A percentile compares a stretch with the other conserved stretches of the same genome.
These are phyloP conservation scores for Rosa multiflora DNA, from an alignment of 306 rosid genomes.

Conservation along the genomic window DNA sequence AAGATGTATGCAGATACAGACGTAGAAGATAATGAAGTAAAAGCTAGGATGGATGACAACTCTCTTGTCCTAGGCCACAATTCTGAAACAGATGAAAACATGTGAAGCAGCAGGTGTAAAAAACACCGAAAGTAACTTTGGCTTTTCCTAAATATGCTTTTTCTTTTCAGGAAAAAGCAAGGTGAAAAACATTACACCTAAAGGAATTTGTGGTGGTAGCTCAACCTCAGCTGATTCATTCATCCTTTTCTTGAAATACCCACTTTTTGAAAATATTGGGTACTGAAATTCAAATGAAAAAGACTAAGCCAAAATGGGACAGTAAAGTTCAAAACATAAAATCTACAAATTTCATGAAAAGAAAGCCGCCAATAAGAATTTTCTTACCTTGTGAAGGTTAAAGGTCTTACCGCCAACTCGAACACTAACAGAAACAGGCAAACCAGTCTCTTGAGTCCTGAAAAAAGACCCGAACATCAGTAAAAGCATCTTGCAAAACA, in stretches of 20 bases:
- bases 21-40: too few relatives aligned
- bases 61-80: too few relatives aligned
- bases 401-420: conserved; percentile 60
- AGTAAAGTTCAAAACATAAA: not conserved
- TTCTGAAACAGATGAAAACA: too few relatives aligned
- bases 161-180: too few relatives aligned
- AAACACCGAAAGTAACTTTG: too few relatives aligned
- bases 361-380: not conserved
- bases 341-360: not conserved
- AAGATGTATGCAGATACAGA: too few relatives aligned
- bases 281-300: conserved; percentile 39
- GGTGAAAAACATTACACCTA: too few relatives aligned
- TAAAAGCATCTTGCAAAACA: not conserved
- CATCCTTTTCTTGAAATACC: conserved; percentile 67
- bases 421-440: conserved; percentile 66
- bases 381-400: conserved; percentile 67
- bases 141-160: too few relatives aligned
- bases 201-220: conserved; percentile 66
- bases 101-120: too few relatives aligned
- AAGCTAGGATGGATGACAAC: too few relatives aligned
- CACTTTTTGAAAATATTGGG: conserved; percentile 72
- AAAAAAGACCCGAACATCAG: conserved; percentile 22
- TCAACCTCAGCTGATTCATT: conserved; percentile 56
- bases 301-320: not conserved
- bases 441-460: conserved; percentile 92